Percentiles rank a stretch among this genome's conserved stretches.
Evolutionary conservation across 495 filamentous ascomycete species (phyloP).

Genomic region (Penicillium subrubescens): DNA sequence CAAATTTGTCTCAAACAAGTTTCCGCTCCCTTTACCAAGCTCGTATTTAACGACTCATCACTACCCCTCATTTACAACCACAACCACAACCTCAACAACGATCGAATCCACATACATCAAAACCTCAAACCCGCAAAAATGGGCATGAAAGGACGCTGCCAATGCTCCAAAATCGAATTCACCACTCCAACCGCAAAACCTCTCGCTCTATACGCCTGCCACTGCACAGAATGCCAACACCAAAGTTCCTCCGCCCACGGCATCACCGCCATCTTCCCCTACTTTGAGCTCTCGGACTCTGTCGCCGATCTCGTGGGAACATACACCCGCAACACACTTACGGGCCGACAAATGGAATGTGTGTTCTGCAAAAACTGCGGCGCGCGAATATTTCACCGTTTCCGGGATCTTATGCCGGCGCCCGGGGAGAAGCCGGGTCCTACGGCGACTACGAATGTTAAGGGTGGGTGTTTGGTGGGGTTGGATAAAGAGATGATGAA

Average conservation of each 20-base stretch:
- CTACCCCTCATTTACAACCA: conserved; percentile 1
- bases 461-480: conserved; percentile 62
- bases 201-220: conserved; percentile 66
- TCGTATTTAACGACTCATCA: not conserved
- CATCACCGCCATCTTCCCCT: conserved; percentile 66
- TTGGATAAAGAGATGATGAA: conserved; percentile 51
- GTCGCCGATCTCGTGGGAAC: conserved; percentile 41
- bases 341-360: conserved; percentile 50
- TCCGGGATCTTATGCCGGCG: conserved; percentile 45
- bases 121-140: conserved; percentile 11
- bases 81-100: not conserved
- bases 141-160: conserved; percentile 59
- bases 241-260: conserved; percentile 71
- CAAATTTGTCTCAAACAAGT: not conserved
- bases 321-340: conserved; percentile 49
- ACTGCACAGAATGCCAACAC: conserved; percentile 66
- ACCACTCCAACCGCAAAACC: conserved; percentile 51
- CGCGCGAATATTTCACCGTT: conserved; percentile 57
- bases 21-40: not conserved
- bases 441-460: conserved; percentile 53
- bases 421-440: conserved; percentile 21
- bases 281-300: conserved; percentile 50
- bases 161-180: conserved; percentile 65
- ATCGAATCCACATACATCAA: not conserved
- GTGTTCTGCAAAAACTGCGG: conserved; percentile 65